Conservation (phyloP, 2,329 filamentous ascomycete species). For the Epichloe sibirici region DNA sequence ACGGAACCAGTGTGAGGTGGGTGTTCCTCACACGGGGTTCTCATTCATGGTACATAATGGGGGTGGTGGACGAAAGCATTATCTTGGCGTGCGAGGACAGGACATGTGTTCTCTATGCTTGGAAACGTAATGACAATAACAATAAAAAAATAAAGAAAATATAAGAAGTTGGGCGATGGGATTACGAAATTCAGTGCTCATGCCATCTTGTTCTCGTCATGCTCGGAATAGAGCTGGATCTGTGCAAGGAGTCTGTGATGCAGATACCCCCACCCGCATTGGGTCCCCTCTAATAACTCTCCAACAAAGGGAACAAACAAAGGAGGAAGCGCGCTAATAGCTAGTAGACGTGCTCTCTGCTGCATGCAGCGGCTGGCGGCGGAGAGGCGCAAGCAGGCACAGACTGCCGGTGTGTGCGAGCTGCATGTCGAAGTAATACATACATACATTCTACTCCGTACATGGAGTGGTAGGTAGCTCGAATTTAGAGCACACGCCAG, state of each 20-base stretch:
- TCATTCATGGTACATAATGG: not conserved
- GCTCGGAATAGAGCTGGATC: not conserved
- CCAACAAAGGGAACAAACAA: not conserved
- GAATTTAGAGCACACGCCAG: not conserved
- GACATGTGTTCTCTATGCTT: not conserved
- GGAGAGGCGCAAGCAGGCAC: not conserved
- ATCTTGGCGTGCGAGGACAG: not conserved
- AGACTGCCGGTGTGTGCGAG: not conserved
- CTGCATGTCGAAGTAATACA: not conserved
- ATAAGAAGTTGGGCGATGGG: too few relatives aligned
- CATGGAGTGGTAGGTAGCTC: not conserved
- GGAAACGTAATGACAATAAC: not conserved
- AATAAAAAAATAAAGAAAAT: too few relatives aligned
- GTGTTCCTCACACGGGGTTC: not conserved
- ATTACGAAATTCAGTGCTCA: too few relatives aligned
- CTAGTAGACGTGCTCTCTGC: too few relatives aligned
- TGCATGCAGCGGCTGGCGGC: not conserved
- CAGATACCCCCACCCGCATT: not conserved
- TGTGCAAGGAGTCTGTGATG: not conserved
- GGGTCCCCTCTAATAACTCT: not conserved
- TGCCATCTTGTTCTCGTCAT: too few relatives aligned
- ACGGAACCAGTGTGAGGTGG: not conserved
- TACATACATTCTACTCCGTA: not conserved
- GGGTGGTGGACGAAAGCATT: not conserved
- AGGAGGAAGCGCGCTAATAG: too few relatives aligned